phyloP scores from a whole-genome alignment of 495 filamentous ascomycete genomes.

The Aspergillus sparsus region DNA sequence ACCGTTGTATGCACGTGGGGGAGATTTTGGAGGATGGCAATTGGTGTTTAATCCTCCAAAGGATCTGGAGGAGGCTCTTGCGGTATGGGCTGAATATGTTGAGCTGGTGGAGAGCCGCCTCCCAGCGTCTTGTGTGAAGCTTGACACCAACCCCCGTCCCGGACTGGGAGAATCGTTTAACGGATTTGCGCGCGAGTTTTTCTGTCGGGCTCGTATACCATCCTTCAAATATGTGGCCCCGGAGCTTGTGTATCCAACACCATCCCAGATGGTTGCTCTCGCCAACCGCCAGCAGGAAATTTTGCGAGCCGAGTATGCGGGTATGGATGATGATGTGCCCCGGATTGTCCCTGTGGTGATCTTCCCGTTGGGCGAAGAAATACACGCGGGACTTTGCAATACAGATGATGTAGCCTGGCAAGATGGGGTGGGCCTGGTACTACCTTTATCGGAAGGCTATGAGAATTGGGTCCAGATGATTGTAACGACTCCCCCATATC shows the following conservation, averaged over 20 bases:
- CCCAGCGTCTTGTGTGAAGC: not conserved
- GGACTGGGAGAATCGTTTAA: not conserved
- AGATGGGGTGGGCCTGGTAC: not conserved
- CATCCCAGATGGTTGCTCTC: not conserved
- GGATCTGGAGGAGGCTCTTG: not conserved
- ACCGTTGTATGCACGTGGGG: not conserved
- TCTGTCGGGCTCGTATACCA: not conserved
- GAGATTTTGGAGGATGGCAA: not conserved
- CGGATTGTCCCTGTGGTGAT: not conserved
- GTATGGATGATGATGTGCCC: not conserved
- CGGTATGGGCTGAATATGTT: not conserved
- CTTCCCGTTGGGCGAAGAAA: not conserved
- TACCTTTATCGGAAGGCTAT: not conserved
- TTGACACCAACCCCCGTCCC: not conserved
- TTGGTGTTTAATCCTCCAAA: not conserved
- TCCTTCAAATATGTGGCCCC: slow-evolving; percentile 1
- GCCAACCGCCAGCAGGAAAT: not conserved
- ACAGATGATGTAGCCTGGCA: not conserved
- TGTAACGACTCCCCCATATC: not conserved
- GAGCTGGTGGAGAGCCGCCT: slow-evolving; percentile 3
- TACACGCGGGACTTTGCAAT: not conserved
- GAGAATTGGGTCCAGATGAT: not conserved
- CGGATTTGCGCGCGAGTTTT: not conserved
- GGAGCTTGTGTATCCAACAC: not conserved
- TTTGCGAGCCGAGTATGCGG: not conserved